Percentiles rank a stretch among this genome's conserved stretches.
Evolutionary conservation across 495 filamentous ascomycete species (phyloP).

Genomic region (Gamarada debralockiae): DNA sequence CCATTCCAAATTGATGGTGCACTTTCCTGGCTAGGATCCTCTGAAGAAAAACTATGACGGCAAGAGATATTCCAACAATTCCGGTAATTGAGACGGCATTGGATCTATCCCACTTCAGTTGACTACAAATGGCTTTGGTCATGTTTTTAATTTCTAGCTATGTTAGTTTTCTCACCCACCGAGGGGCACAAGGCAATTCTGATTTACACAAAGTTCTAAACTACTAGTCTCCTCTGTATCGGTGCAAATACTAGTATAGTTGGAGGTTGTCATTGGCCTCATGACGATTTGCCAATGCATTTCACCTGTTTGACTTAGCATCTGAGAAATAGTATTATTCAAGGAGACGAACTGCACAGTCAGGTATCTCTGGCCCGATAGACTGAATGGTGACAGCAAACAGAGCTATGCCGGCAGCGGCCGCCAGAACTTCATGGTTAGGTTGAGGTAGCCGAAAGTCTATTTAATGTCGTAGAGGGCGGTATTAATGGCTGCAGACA

Average conservation of each 20-base stretch:
- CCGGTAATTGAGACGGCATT: neutral
- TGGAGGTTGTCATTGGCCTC: neutral
- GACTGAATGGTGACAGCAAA: neutral
- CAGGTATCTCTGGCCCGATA: neutral
- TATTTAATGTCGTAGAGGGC: neutral
- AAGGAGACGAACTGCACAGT: neutral
- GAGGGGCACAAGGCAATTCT: neutral
- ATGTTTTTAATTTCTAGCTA: constrained; percentile 10
- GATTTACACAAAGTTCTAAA: constrained; percentile 1
- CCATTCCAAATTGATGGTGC: constrained; percentile 1
- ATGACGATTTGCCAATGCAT: neutral
- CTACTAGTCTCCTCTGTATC: neutral
- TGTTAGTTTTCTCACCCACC: neutral
- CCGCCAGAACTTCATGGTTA: neutral
- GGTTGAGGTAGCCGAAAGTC: neutral
- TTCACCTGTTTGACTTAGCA: neutral
- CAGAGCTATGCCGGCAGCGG: neutral
- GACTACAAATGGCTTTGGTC: neutral
- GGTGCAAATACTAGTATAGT: neutral
- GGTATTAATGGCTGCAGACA: neutral
- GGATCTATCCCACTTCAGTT: constrained; percentile 1
- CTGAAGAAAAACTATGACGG: constrained; percentile 2
- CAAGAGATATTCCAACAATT: constrained; percentile 7
- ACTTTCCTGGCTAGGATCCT: neutral
- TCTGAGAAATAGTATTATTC: neutral